These are phyloP conservation scores for Picochlorum sp. DNA, from an alignment of 139 green algal genomes.

Conservation along the genomic window DNA sequence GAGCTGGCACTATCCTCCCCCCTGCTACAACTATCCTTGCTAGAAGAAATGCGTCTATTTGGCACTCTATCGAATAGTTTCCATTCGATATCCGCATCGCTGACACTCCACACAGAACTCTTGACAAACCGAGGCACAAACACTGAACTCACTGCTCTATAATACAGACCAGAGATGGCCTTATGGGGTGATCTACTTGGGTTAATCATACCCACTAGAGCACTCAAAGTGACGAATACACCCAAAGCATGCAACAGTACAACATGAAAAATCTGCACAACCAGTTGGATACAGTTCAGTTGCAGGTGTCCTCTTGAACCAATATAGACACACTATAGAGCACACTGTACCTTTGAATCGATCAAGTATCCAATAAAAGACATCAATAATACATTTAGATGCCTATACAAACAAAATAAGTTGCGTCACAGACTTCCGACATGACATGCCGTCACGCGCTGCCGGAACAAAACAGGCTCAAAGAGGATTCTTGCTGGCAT, in stretches of 20 bases:
- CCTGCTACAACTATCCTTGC: not conserved
- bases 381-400: too few species aligned
- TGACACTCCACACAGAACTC: not conserved
- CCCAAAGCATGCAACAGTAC: not conserved
- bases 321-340: too few species aligned
- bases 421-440: too few species aligned
- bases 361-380: too few species aligned
- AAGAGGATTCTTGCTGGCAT: too few species aligned
- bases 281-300: not conserved
- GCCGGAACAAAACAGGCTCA: too few species aligned
- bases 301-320: too few species aligned
- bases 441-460: too few species aligned
- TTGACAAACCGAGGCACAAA: not conserved
- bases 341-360: too few species aligned
- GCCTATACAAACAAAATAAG: too few species aligned
- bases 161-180: not conserved
- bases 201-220: not conserved
- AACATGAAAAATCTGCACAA: not conserved
- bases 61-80: not conserved
- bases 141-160: not conserved
- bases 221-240: not conserved
- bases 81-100: not conserved
- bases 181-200: not conserved
- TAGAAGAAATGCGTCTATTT: not conserved
- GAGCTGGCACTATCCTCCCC: not conserved